Evolutionary conservation across 768 basidiomycete species (phyloP).

Genomic region (Lactifluus pinguis): DNA sequence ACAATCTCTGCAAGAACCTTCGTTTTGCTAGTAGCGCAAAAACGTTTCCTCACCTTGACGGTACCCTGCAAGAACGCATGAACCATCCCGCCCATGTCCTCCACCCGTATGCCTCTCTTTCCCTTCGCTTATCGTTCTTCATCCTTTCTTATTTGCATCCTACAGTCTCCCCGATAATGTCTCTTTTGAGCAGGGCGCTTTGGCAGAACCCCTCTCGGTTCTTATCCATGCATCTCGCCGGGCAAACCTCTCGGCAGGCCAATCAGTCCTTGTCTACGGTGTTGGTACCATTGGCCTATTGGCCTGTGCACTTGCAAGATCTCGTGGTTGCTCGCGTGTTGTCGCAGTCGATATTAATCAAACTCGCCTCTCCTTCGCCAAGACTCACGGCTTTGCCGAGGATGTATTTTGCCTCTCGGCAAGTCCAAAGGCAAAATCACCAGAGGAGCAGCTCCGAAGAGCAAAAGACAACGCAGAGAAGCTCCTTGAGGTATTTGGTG

Average conservation of each 20-base stretch:
- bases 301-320: conserved; percentile 70
- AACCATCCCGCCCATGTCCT: conserved; percentile 83
- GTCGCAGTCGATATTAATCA: conserved; percentile 84
- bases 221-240: conserved; percentile 55
- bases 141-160: background rate
- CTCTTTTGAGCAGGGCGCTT: conserved; percentile 71
- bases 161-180: conserved; percentile 64
- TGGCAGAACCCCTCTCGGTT: conserved; percentile 93
- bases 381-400: conserved; percentile 64
- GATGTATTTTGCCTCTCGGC: conserved; percentile 58
- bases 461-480: conserved; percentile 49
- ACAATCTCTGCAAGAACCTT: conserved; percentile 89
- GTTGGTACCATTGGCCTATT: conserved; percentile 92
- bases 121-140: background rate
- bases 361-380: conserved; percentile 71
- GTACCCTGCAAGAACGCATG: conserved; percentile 80
- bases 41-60: conserved; percentile 88
- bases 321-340: conserved; percentile 60
- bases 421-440: conserved; percentile 36
- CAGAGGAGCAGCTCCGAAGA: conserved; percentile 47
- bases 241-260: conserved; percentile 37
- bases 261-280: conserved; percentile 81
- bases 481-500: conserved; percentile 47
- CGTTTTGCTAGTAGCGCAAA: conserved; percentile 86
- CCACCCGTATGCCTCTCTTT: conserved; percentile 56